Evolutionary conservation across 129 eudicot genomes (phyloP), one percentile per base, ranked within the genome.

Genomic region (Glebionis coronaria): DNA sequence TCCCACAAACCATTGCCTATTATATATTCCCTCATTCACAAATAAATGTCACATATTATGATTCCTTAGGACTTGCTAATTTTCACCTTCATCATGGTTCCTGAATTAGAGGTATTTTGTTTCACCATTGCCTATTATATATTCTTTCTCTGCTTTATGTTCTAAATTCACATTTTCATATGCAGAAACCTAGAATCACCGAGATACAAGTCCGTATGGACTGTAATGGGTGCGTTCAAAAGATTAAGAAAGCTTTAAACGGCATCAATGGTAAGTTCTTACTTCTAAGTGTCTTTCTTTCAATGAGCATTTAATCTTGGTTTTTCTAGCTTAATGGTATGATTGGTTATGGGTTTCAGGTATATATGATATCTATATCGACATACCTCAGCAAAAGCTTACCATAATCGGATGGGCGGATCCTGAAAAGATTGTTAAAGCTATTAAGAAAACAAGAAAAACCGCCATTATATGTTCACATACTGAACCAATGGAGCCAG

Each of bases 141-240:
- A n/a, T n/a, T n/a, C n/a, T n/a, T n/a, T 23, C 38, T 15, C 16
- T 44, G 59, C 50, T 60, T 25, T 42, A 74, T 69, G 71, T 59
- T 62, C 51, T 68, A 49, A 77, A 56, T 60, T 60, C 63, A 71
- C 12, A n/a, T 11, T 46, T 28, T 19, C 25, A 20, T 29, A 68
- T 86, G 95, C 90, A 93, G 98, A 88, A 80, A 75, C 87, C 97
- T 4, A 73, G 82, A 40, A 79, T 93, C 42, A 93, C 92, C 44
- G 98, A 93, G 81, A 88, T 93, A 71, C 78, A 80, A 68, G 98
- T 93, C 14, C 80, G 98, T 14, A 93, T 93, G 90, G 98, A 93
- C 73, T 93, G 98, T 44, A 93, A 93, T 61, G 98, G 98, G 14
- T 93, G 98, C 46, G 95, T 93, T 28, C 96, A 93, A 75, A 93